Conservation (phyloP, 2,329 filamentous ascomycete genomes). For the Neofusicoccum sp. region DNA sequence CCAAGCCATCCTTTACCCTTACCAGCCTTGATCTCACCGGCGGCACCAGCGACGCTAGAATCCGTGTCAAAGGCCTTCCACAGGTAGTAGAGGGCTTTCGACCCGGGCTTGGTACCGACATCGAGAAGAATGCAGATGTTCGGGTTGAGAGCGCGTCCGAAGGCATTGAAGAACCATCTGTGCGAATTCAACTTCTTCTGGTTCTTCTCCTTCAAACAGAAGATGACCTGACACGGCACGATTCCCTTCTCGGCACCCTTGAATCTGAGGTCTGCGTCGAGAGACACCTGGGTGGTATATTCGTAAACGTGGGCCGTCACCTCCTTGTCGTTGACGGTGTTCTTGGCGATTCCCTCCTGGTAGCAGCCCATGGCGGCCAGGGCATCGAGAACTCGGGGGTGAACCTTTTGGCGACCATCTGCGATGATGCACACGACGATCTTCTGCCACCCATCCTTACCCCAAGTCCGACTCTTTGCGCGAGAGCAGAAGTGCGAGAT, state of each 20-base stretch:
- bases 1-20: conserved; percentile 82
- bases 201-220: conserved; percentile 97
- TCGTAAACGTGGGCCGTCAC: conserved; percentile 98
- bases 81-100: conserved; percentile 90
- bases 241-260: conserved; percentile 99
- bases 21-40: conserved; percentile 96
- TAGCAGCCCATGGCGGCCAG: conserved; percentile 97
- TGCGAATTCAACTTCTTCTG: conserved; percentile 97
- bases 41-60: conserved; percentile 94
- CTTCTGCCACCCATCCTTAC: conserved; percentile 96
- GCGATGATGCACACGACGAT: conserved; percentile 97
- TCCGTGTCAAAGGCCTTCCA: conserved; percentile 99
- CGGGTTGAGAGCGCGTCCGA: conserved; percentile 85
- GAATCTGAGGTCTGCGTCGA: conserved; percentile 95
- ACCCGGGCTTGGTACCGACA: conserved; percentile 87
- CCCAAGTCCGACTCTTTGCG: conserved; percentile 91
- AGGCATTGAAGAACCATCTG: conserved; percentile 99
- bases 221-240: conserved; percentile 96
- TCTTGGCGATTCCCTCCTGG: conserved; percentile 97
- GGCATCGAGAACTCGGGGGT: conserved; percentile 88
- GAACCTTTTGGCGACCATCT: conserved; percentile 89
- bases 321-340: conserved; percentile 91
- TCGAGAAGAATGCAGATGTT: conserved; percentile 97
- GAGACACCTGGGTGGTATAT: conserved; percentile 95
- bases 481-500: conserved; percentile 94